Conservation (phyloP, 2,329 filamentous ascomycete species). For the Penicillium sp. region DNA sequence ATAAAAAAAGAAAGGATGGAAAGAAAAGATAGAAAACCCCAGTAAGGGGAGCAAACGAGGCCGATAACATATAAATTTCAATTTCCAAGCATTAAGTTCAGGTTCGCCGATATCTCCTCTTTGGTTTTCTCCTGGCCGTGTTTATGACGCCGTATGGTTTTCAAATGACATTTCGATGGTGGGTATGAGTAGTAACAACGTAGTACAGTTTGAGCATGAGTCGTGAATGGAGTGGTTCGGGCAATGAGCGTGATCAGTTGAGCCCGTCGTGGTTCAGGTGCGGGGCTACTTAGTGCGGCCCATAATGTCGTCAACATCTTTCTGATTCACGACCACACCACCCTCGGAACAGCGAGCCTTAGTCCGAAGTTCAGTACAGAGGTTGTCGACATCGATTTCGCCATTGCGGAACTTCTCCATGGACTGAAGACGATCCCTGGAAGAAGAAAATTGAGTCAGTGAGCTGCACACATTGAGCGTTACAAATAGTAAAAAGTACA, state of each 20-base stretch:
- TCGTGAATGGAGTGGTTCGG: conserved; percentile 13
- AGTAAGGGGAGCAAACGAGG: neutral
- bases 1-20: neutral
- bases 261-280: neutral
- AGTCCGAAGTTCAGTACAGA: conserved; percentile 89
- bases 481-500: conserved; percentile 37
- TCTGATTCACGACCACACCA: conserved; percentile 84
- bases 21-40: neutral
- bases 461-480: conserved; percentile 3
- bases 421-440: conserved; percentile 86
- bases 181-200: conserved; percentile 28
- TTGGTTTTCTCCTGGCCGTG: conserved; percentile 11
- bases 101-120: conserved; percentile 3
- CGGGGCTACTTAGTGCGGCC: conserved; percentile 37
- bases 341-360: conserved; percentile 92
- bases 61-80: neutral
- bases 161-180: conserved; percentile 21
- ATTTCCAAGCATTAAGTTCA: neutral
- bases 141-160: conserved; percentile 21
- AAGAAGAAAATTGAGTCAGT: conserved; percentile 48
- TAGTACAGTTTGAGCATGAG: conserved; percentile 21
- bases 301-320: conserved; percentile 81
- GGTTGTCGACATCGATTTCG: conserved; percentile 88
- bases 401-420: conserved; percentile 86
- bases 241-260: neutral